Evolutionary conservation across 768 basidiomycete species (phyloP).

Genomic region (Mycena polygramma): DNA sequence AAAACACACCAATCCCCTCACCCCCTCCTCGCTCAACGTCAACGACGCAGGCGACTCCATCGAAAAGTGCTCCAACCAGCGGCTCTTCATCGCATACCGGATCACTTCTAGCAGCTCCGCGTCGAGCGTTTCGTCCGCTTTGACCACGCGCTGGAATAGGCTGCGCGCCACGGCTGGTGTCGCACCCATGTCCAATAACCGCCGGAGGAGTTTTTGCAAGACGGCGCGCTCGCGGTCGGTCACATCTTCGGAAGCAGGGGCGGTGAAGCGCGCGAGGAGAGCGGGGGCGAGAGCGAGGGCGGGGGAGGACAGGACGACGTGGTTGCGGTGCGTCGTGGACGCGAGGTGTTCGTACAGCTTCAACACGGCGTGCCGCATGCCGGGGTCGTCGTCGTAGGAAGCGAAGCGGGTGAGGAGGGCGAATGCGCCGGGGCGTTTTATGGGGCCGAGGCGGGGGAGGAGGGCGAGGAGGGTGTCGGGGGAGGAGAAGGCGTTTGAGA

Average conservation of each 20-base stretch:
- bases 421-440: conserved; percentile 73
- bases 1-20: conserved; percentile 56
- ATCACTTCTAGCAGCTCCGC: conserved; percentile 78
- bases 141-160: conserved; percentile 72
- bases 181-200: conserved; percentile 81
- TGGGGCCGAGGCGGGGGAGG: conserved; percentile 59
- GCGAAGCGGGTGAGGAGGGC: conserved; percentile 66
- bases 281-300: conserved; percentile 60
- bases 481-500: conserved; percentile 66
- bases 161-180: conserved; percentile 72
- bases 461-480: conserved; percentile 51
- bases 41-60: conserved; percentile 70
- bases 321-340: conserved; percentile 75
- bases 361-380: conserved; percentile 67
- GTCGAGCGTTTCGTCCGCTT: conserved; percentile 65
- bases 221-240: conserved; percentile 70
- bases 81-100: conserved; percentile 76
- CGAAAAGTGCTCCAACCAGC: conserved; percentile 86
- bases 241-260: too few species aligned
- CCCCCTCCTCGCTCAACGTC: conserved; percentile 60
- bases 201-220: conserved; percentile 71
- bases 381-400: conserved; percentile 45
- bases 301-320: conserved; percentile 72
- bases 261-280: conserved; percentile 18
- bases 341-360: conserved; percentile 76